These are phyloP conservation scores for Rhizopogon salebrosus DNA, from an alignment of 768 basidiomycete genomes.

Conservation along the genomic window DNA sequence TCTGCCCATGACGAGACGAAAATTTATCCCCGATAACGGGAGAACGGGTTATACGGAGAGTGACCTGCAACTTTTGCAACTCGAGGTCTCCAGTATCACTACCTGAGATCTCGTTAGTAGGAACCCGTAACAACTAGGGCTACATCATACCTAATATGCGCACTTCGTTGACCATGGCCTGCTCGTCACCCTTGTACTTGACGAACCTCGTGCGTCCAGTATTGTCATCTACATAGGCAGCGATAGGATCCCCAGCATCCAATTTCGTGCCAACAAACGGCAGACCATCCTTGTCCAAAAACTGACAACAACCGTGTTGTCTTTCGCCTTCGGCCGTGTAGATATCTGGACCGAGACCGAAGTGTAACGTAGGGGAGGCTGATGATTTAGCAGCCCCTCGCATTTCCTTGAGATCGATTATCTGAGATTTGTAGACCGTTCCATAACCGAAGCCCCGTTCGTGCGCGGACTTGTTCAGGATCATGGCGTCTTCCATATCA, in stretches of 20 bases:
- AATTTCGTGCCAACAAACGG: conserved; percentile 73
- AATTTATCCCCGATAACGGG: conserved; percentile 99
- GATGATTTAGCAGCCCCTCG: conserved; percentile 57
- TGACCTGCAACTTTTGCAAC: conserved; percentile 90
- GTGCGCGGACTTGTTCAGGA: conserved; percentile 96
- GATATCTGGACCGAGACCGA: conserved; percentile 81
- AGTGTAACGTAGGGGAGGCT: conserved; percentile 72
- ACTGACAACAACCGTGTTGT: conserved; percentile 39
- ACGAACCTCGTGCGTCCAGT: conserved; percentile 77
- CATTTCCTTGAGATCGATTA: conserved; percentile 82
- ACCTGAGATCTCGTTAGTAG: conserved; percentile 39
- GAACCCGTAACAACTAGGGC: neutral
- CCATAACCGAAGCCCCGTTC: conserved; percentile 98
- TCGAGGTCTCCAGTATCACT: conserved; percentile 84
- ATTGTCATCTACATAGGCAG: conserved; percentile 84
- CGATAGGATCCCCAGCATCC: conserved; percentile 71
- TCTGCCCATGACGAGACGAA: conserved; percentile 97
- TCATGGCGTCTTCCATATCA: conserved; percentile 99
- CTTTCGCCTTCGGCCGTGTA: conserved; percentile 41
- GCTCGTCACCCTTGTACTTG: conserved; percentile 97
- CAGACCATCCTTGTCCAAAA: conserved; percentile 79
- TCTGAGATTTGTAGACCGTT: conserved; percentile 92
- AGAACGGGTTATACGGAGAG: conserved; percentile 86
- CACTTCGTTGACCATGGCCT: conserved; percentile 84
- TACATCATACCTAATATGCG: conserved; percentile 70